Base-by-base conservation (phyloP, 441 rosid species). In the Pelargonium citronellum region DNA sequence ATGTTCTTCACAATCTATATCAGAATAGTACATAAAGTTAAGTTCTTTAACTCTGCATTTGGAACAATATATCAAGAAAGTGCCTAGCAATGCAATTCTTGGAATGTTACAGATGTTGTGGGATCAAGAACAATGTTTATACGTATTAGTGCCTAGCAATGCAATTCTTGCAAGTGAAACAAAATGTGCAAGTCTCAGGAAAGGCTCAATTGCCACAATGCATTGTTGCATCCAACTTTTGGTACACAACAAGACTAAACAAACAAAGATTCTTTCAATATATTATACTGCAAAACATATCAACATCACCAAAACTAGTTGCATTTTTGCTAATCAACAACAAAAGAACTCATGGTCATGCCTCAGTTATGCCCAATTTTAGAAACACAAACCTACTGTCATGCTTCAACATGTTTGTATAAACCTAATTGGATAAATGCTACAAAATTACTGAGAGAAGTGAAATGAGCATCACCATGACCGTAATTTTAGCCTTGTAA, bases 401-500 rank as follows among this genome's bases (percentile, higher is more conserved):
- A 34, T 34, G 39, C 39, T 0, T 34, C 39, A 34, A 34, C 39
- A 34, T 34, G 39, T 34, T 34, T 34, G 39, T 34, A 34, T 5
- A 34, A 34, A 34, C 39, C 39, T 34, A 34, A 34, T 34, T 34
- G 39, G 39, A 0, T 34, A 34, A 34, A 34, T 34, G 39, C 39
- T 34, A 34, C 39, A 34, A 34, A 34, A 34, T 34, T 34, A 34
- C 39, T 34, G 68, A 2, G 3, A 22, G 41, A 30, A 68, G 58
- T 4, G 2, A 12, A 72, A 66, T 15, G 16, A 4, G 43, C 16
- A 70, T 44, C 85, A 88, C 91, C 93, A 83, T 90, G 73, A 90
- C 89, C 0, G 81, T 69, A 72, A 95, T 78, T 62, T 85, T 68
- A 0, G 98, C 88, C 71, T 90, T 92, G 83, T 79, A 90, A 79